phyloP scores from a whole-genome alignment of 1,284 basidiomycete genomes.

The Gymnopus androsaceus region DNA sequence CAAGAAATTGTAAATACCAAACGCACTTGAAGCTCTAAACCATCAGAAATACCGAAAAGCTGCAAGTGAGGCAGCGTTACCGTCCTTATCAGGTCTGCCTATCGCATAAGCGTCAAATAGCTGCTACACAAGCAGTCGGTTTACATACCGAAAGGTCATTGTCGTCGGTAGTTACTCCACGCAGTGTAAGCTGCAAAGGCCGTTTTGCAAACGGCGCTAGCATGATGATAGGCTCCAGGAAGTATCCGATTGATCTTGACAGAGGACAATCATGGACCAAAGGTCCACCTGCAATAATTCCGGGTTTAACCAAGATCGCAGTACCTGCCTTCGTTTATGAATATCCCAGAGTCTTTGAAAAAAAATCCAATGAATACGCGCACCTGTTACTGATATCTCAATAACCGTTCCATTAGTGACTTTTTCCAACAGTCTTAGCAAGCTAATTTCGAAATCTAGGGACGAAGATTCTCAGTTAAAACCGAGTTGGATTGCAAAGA shows the following conservation, averaged over 20 bases:
- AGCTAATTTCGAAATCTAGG: slow-evolving; percentile 90
- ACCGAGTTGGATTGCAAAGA: slow-evolving; percentile 6
- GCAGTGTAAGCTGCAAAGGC: slow-evolving; percentile 78
- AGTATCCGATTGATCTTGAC: slow-evolving; percentile 91
- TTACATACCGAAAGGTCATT: slow-evolving; percentile 79
- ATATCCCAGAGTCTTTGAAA: neutral
- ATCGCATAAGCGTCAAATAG: slow-evolving; percentile 17
- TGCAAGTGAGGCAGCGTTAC: slow-evolving; percentile 92
- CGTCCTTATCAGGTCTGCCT: slow-evolving; percentile 90
- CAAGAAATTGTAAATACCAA: neutral
- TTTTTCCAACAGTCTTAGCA: slow-evolving; percentile 88
- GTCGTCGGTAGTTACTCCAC: slow-evolving; percentile 91
- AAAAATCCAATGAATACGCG: slow-evolving; percentile 25
- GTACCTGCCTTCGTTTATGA: slow-evolving; percentile 61
- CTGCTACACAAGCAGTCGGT: neutral
- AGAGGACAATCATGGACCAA: slow-evolving; percentile 87
- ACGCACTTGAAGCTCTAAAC: slow-evolving; percentile 79
- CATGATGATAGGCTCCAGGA: slow-evolving; percentile 87
- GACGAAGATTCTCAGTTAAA: slow-evolving; percentile 6
- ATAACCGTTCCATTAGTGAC: slow-evolving; percentile 94
- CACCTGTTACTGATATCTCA: slow-evolving; percentile 95
- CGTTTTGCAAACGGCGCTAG: slow-evolving; percentile 94
- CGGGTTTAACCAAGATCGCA: slow-evolving; percentile 88
- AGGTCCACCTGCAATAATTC: slow-evolving; percentile 84
- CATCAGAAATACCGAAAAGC: slow-evolving; percentile 86